A percentile compares a stretch with the other conserved stretches of the same genome.
Evolutionary conservation across 129 eudicot species (phyloP).

Genomic region (Centella asiatica): DNA sequence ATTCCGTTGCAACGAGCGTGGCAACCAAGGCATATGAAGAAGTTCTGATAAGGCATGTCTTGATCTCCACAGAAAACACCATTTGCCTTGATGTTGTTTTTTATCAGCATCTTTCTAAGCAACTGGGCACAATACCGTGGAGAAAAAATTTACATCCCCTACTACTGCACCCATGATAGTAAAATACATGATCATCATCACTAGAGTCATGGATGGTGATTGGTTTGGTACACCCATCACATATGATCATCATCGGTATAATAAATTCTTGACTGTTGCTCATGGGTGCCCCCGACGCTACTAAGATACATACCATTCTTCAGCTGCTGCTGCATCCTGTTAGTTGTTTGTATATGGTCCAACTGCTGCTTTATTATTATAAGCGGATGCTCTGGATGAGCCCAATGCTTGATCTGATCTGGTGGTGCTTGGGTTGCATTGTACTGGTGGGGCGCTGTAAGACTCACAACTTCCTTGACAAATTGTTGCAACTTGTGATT

Average conservation of each 20-base stretch:
- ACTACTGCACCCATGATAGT: no score
- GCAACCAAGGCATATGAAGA: neutral
- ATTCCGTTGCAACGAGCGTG: neutral
- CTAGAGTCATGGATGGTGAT: neutral
- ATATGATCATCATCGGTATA: neutral
- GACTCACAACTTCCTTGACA: neutral
- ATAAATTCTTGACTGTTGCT: neutral
- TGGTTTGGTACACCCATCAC: neutral
- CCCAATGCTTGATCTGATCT: neutral
- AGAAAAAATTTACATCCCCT: neutral
- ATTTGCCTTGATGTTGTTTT: neutral
- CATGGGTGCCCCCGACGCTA: neutral
- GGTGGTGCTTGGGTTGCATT: neutral
- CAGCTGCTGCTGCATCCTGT: no score
- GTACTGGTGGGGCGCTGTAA: neutral
- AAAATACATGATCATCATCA: neutral
- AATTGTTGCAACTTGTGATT: neutral
- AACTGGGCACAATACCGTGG: neutral
- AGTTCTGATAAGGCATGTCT: neutral
- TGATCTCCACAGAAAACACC: neutral
- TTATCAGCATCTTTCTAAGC: neutral
- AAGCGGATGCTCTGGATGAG: neutral
- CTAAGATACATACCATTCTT: no score
- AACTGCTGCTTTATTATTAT: neutral
- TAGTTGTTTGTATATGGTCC: no score